Base-by-base conservation (phyloP, 768 basidiomycete genomes). In the Amanita fuliginea region DNA sequence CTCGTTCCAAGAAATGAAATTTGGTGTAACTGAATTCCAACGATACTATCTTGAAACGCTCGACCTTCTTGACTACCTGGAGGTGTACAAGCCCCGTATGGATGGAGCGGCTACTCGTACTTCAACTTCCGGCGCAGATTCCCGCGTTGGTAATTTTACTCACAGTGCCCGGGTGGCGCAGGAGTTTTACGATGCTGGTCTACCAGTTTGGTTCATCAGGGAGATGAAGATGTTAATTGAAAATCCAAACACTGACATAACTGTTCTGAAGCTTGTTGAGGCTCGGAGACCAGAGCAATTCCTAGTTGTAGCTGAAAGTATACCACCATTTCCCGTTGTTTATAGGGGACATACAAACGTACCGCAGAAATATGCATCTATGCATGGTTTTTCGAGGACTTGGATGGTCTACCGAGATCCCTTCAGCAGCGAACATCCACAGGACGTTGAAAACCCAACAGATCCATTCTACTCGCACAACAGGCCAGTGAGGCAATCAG, bases 161-260 rank as follows among this genome's bases (percentile, higher is more conserved):
- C 35, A 4, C 5, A 28, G 56, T 11, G 22, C 52, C 0, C 4
- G 10, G 1, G 28, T 55, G 7, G 55, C 49, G 0, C 55, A 57
- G 33, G 46, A 51, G 3, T 47, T 58, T 3, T 14, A 19, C 10
- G 22, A 36, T 0, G 57, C 58, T 16, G 56, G 60, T 0, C 16
- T 60, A 1, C 59, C 58, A 2, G 54, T 60, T 7, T 62, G 58
- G 59, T 51, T 49, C 10, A 40, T 60, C 6, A 56, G 48, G 7
- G 16, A 35, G 4, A 35, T 14, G 7, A 35, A 13, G 5, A 14
- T 35, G 34, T 4, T 35, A 4, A 7, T 7, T n/a, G 9, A 13
- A 7, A 35, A 35, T 1, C 34, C 34, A 35, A 14, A 35, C 5
- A 35, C n/a, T n/a, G 34, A 13, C 5, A 13, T 4, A 4, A 35